Evolutionary conservation across 345 rosid genomes (phyloP), one percentile per base, ranked within the genome.

Genomic region (Brassica cretica): DNA sequence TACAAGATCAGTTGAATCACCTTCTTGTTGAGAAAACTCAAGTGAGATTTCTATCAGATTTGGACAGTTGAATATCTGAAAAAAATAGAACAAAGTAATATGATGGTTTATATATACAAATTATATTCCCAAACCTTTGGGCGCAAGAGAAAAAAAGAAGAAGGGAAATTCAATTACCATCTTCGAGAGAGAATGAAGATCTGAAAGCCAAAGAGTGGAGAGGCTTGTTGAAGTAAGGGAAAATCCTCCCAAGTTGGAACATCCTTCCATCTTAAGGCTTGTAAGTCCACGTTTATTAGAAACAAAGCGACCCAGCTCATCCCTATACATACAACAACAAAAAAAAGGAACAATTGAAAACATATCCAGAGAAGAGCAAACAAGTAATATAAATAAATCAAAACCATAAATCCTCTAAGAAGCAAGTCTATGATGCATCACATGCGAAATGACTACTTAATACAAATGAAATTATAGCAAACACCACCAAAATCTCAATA

Each of bases 231-330:
- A 96, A 85, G 86, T 83, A 73, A 96, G 90, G 37, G 85, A 66
- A 82, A 93, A 83, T 65, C 93, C 92, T 58, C 95, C 97, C 56
- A 96, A 86, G 84, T 88, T 93, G 68, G 92, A 84, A 83, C 97
- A 93, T 21, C 98, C 97, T 83, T 90, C 96, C 97, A 96, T 89
- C 88, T 96, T 93, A 79, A 96, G 92, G 80, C 80, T 85, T 66
- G 80, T 82, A 8, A 91, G 91, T 81, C 93, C 88, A 75, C 90
- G 90, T 79, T 87, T 93, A 79, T 91, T 92, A 51, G 99, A 93
- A 73, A 96, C 97, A 91, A 93, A 96, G 58, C 98, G 97, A 82
- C 89, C 87, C 76, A 96, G 73, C 82, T 93, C 99, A 83, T 91
- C 95, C 44, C 98, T 93, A 79, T 84, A 84, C 41, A 63, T 8